Evolutionary conservation across 179 eudicot genomes (phyloP).

Genomic region (Gypsophila paniculata): DNA sequence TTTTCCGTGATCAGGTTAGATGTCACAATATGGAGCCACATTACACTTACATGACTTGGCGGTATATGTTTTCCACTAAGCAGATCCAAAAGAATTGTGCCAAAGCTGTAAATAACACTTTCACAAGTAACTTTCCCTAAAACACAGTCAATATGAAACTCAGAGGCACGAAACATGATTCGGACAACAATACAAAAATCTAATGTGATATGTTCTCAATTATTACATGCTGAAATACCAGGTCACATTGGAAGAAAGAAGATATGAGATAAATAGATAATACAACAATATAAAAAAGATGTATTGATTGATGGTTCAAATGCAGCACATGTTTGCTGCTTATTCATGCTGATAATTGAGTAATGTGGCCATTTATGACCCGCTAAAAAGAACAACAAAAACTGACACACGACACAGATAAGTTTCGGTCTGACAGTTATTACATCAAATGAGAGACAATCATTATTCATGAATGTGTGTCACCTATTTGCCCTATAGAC

Average conservation of each 20-base stretch:
- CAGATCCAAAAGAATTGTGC: slow-evolving; percentile 87
- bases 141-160: slow-evolving; percentile 16
- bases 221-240: background rate
- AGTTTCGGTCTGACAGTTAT: background rate
- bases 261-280: background rate
- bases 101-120: slow-evolving; percentile 91
- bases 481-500: too few species aligned
- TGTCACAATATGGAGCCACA: background rate
- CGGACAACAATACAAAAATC: background rate
- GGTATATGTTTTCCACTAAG: slow-evolving; percentile 95
- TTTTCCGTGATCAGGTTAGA: too few species aligned
- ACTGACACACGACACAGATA: slow-evolving; percentile 2
- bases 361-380: slow-evolving; percentile 4
- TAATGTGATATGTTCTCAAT: background rate
- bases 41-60: slow-evolving; percentile 78
- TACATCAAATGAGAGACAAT: background rate
- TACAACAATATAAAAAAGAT: background rate
- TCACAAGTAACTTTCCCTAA: slow-evolving; percentile 89
- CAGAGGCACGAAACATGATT: slow-evolving; percentile 7
- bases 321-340: slow-evolving; percentile 13
- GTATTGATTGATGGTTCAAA: background rate
- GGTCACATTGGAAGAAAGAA: background rate
- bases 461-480: too few species aligned
- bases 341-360: background rate
- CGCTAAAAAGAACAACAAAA: background rate